These are phyloP conservation scores for Termitomyces sp. DNA, from an alignment of 768 basidiomycete genomes.

Conservation along the genomic window DNA sequence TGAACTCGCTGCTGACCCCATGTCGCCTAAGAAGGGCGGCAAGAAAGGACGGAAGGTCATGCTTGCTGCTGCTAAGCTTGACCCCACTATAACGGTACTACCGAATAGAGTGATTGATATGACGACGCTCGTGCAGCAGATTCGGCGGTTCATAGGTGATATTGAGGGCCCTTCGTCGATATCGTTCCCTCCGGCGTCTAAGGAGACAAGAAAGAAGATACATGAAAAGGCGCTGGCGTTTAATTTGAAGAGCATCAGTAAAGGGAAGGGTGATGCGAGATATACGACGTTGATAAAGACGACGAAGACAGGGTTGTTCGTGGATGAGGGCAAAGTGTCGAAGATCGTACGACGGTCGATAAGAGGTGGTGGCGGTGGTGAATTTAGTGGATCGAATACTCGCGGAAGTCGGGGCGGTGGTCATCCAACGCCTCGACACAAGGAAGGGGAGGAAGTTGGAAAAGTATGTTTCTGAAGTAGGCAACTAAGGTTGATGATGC, in stretches of 20 bases:
- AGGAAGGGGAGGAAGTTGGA: constrained; percentile 87
- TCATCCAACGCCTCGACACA: constrained; percentile 42
- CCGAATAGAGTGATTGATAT: constrained; percentile 61
- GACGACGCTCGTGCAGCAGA: constrained; percentile 63
- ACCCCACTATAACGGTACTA: constrained; percentile 37
- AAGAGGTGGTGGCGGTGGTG: constrained; percentile 28
- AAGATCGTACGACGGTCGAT: constrained; percentile 36
- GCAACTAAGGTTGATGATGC: neutral
- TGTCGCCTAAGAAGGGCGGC: constrained; percentile 57
- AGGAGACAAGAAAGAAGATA: constrained; percentile 62
- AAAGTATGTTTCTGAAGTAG: constrained; percentile 36
- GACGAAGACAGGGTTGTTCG: constrained; percentile 44
- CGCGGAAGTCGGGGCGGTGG: constrained; percentile 23
- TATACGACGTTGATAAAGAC: constrained; percentile 81
- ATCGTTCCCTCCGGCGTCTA: constrained; percentile 76
- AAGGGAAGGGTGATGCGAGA: constrained; percentile 61
- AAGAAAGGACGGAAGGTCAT: constrained; percentile 71
- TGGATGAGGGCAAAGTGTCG: constrained; percentile 61
- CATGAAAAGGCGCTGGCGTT: constrained; percentile 84
- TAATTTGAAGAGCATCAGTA: constrained; percentile 72
- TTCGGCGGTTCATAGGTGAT: constrained; percentile 65
- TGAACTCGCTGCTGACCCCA: constrained; percentile 57
- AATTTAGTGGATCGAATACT: constrained; percentile 29
- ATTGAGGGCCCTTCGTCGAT: constrained; percentile 48
- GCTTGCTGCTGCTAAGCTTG: constrained; percentile 49